Base-by-base conservation (phyloP, 1,139 yeast species). In the Zygosaccharomyces sapae region DNA sequence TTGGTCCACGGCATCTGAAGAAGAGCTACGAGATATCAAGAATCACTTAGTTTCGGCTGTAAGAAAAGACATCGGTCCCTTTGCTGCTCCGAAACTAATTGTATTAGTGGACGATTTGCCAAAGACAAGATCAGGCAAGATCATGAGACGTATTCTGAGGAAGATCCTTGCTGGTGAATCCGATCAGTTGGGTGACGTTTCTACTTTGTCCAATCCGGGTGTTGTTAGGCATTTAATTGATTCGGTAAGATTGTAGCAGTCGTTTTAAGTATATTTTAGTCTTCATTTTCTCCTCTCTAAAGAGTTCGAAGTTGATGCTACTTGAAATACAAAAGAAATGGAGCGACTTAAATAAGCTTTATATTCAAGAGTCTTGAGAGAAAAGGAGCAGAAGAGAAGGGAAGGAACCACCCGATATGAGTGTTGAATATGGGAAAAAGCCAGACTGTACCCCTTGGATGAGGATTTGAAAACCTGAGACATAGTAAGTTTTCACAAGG, bases 41-140 rank as follows among this genome's bases (percentile, higher is more conserved):
- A 83, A 81, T 65, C 89, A 82, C 65, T 73, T 84, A 63, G 73
- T 83, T 48, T 68, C 83, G 59, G 82, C 88, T 18, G 90, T 84
- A 33, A 74, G 92, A 65, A 82, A 81, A 64, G 90, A 83, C 67
- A 84, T 84, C 62, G 92, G 92, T 22, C 90, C 92, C 44, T 84
- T 84, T 67, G 92, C 92, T 29, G 87, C 92, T 33, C 92, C 92
- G 45, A 84, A 84, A 69, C 66, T 80, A 56, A 81, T 83, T 57
- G 72, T 83, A 50, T 69, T 84, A 49, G 87, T 84, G 48, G 84
- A 82, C 59, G 92, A 84, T 62, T 77, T 84, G 63, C 92, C 92
- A 63, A 84, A 84, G 75, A 84, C 92, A 6, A 79, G 92, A 72
- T 82, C 88, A 1, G 92, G 92, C 62, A 84, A 84, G 71, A 83